These are phyloP conservation scores for Clarireedia paspali DNA, from an alignment of 2,329 filamentous ascomycete genomes.

Conservation along the genomic window DNA sequence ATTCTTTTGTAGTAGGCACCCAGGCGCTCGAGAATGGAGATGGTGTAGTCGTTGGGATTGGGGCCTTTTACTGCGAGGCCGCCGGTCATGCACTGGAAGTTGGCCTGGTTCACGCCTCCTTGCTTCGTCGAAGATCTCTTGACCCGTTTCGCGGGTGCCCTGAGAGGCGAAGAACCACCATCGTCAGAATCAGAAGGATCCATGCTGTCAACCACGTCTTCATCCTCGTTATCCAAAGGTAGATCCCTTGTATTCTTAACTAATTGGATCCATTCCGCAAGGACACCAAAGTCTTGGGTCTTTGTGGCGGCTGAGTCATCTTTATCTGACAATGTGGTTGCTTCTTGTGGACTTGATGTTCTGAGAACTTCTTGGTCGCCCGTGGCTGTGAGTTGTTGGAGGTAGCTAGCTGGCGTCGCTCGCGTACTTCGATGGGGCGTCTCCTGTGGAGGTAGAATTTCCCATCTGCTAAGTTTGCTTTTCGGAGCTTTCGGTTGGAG, in stretches of 20 bases:
- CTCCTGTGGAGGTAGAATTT: slow-evolving; percentile 32
- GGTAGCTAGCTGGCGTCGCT: neutral
- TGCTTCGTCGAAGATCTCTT: slow-evolving; percentile 4
- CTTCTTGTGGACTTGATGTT: too few species aligned
- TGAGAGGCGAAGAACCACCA: slow-evolving; percentile 11
- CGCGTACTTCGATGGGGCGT: slow-evolving; percentile 31
- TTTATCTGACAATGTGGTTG: neutral
- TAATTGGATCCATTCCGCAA: slow-evolving; percentile 35
- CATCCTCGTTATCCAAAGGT: slow-evolving; percentile 44
- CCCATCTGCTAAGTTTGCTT: slow-evolving; percentile 29
- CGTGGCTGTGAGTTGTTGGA: neutral
- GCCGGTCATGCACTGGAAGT: slow-evolving; percentile 47
- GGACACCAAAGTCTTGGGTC: neutral
- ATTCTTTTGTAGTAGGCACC: slow-evolving; percentile 65
- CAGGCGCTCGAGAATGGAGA: slow-evolving; percentile 73
- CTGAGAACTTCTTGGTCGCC: neutral
- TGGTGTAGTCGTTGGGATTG: slow-evolving; percentile 69
- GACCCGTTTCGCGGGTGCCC: slow-evolving; percentile 1
- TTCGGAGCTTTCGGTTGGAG: slow-evolving; percentile 42
- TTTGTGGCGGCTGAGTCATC: neutral
- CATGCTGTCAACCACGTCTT: slow-evolving; percentile 35
- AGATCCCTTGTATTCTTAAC: slow-evolving; percentile 58
- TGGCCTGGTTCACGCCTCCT: slow-evolving; percentile 32
- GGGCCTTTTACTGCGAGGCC: slow-evolving; percentile 36
- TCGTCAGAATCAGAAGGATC: slow-evolving; percentile 29